Percentiles rank a stretch among this genome's conserved stretches.
These are phyloP conservation scores for Arthrobotrys pseudoclavata DNA, from an alignment of 2,329 filamentous ascomycete genomes.

Conservation along the genomic window DNA sequence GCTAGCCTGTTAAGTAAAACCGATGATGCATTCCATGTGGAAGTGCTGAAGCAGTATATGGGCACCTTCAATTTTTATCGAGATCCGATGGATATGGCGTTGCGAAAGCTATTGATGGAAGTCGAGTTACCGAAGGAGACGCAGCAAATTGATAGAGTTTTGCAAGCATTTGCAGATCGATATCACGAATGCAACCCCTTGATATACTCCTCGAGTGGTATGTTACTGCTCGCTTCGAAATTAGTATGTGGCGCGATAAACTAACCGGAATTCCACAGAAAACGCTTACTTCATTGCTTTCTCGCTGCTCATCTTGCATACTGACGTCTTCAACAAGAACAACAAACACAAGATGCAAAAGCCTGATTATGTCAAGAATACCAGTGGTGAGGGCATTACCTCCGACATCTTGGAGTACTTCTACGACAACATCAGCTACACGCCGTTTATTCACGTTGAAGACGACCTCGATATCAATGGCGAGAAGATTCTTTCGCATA, in stretches of 20 bases:
- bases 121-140: slow-evolving; percentile 96
- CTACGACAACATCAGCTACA: slow-evolving; percentile 98
- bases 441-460: slow-evolving; percentile 97
- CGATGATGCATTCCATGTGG: slow-evolving; percentile 84
- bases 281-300: slow-evolving; percentile 99
- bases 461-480: slow-evolving; percentile 86
- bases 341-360: slow-evolving; percentile 99
- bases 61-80: slow-evolving; percentile 94
- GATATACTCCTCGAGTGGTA: slow-evolving; percentile 83
- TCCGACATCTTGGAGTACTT: slow-evolving; percentile 95
- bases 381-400: slow-evolving; percentile 88
- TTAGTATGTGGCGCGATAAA: slow-evolving; percentile 3
- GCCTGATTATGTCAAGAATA: slow-evolving; percentile 93
- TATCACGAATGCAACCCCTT: slow-evolving; percentile 99
- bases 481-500: slow-evolving; percentile 79
- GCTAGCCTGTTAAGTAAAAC: slow-evolving; percentile 87
- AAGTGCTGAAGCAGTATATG: slow-evolving; percentile 94
- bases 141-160: slow-evolving; percentile 94
- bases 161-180: slow-evolving; percentile 93
- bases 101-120: slow-evolving; percentile 94
- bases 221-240: slow-evolving; percentile 47
- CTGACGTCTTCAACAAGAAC: slow-evolving; percentile 99
- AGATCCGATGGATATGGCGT: slow-evolving; percentile 97
- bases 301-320: slow-evolving; percentile 94
- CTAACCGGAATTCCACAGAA: slow-evolving; percentile 69